Evolutionary conservation across 495 filamentous ascomycete genomes (phyloP), one percentile per base, ranked within the genome.

Genomic region (Podospora anserina): DNA sequence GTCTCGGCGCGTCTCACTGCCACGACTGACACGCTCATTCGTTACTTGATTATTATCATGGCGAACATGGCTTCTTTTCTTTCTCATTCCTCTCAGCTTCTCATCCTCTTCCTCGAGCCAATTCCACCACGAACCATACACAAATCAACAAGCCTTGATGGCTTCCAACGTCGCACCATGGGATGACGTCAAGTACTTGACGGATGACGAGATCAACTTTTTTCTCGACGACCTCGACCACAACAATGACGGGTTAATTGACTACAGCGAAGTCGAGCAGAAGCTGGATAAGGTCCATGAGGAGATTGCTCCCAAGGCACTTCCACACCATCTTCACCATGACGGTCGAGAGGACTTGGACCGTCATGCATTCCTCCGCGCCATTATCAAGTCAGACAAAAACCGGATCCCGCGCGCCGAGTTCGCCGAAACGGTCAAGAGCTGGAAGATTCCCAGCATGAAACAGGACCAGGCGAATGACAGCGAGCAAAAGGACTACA

Each of bases 161-260:
- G 39, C 39, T 49, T 5, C 39, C 7, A 49, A 49, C 39, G 39
- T 49, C 39, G 39, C 39, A 16, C 39, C 39, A 49, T 49, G 39
- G 39, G 39, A 58, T 23, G 55, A 76, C 23, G 67, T 66, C 57
- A 70, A 72, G 23, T 74, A 68, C 66, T 63, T 71, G 20, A 68
- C 66, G 13, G 63, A 68, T 28, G 58, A 63, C 5, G 69, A 71
- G 44, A 68, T 71, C 62, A 32, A 58, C 0, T 34, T 65, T 5
- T 80, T 81, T 69, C 65, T 79, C 68, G 71, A 80, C 67, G 75
- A 78, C 66, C 69, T 81, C 11, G 78, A 81, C 68, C 72, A 71
- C 61, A 71, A 81, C 67, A 75, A 72, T 61, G 71, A 80, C 63
- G 79, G 77, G 20, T 54, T 68, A 54, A 76, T 81, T 56, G 74